A percentile compares a stretch with the other conserved stretches of the same genome.
Evolutionary conservation across 2,329 filamentous ascomycete species (phyloP).

Genomic region (Lecanicillium sp.): DNA sequence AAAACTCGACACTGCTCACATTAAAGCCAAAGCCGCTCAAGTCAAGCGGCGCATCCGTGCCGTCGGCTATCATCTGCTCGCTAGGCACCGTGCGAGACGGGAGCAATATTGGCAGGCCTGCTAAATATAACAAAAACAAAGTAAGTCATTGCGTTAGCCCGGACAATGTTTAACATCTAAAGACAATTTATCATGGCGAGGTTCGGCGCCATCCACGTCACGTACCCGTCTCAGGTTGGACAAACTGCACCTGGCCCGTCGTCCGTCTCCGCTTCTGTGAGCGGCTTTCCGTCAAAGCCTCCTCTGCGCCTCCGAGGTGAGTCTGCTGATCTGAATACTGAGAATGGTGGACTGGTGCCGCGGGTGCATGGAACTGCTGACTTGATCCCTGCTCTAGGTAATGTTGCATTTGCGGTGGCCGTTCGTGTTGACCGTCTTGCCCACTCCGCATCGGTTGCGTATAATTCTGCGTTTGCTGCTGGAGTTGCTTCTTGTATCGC

Average conservation of each 20-base stretch:
- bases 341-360: too few species aligned
- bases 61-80: background rate
- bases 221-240: slow-evolving; percentile 28
- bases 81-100: background rate
- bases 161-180: background rate
- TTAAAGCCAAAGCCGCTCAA: slow-evolving; percentile 27
- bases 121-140: slow-evolving; percentile 3
- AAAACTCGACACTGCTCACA: slow-evolving; percentile 25
- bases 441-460: slow-evolving; percentile 6
- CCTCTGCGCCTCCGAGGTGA: slow-evolving; percentile 9
- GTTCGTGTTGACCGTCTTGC: slow-evolving; percentile 14
- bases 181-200: slow-evolving; percentile 5
- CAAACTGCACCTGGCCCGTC: slow-evolving; percentile 22
- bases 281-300: slow-evolving; percentile 16
- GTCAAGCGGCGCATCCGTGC: slow-evolving; percentile 19
- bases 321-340: background rate
- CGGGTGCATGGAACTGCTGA: slow-evolving; percentile 9
- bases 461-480: background rate
- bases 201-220: slow-evolving; percentile 11
- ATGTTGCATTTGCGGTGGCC: slow-evolving; percentile 11
- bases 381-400: slow-evolving; percentile 11
- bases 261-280: slow-evolving; percentile 31
- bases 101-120: slow-evolving; percentile 6
- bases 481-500: slow-evolving; percentile 25
- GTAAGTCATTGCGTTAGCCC: slow-evolving; percentile 1